Evolutionary conservation across 2,329 filamentous ascomycete genomes (phyloP), one percentile per base, ranked within the genome.

Genomic region (Venturia nashicola): DNA sequence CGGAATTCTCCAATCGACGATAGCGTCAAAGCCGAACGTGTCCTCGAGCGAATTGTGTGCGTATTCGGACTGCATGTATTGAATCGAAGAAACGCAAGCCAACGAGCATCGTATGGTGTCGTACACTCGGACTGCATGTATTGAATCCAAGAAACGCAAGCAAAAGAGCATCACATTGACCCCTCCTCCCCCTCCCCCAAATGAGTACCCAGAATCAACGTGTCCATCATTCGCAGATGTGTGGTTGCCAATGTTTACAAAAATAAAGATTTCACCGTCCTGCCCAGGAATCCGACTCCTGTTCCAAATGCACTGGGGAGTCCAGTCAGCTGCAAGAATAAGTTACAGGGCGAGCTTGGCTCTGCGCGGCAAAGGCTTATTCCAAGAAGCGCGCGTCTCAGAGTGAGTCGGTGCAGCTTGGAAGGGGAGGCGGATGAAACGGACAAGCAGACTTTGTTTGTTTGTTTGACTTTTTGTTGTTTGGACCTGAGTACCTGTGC

Each of bases 321-420:
- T 12, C 27, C 5, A 34, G 34, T 34, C 16, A 36, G 3, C 32
- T 36, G 32, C 32, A 36, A 36, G 8, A 57, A 57, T 18, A 32
- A 27, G 51, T 20, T 57, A 57, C 51, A 57, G n/a, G 51, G 51
- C 51, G 51, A 57, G 51, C 51, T 57, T 57, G 51, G 51, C 51
- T 44, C 59, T 20, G 59, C 27, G 39, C 43, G 59, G 39, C 59
- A 18, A 18, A 40, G n/a, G 36, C 57, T 59, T 59, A 11, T 40
- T 20, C 16, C 40, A 39, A 39, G 59, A 44, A 40, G 42, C 59
- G 39, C 36, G 12, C 27, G 59, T 60, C 18, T 44, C 39, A 60
- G 57, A 60, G 59, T 60, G 59, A 27, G 6, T 60, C 59, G 39
- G 27, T 5, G 34, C 39, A 16, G 6, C 36, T 60, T 60, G 59